These are phyloP conservation scores for Backusella westeae DNA, from an alignment of 192 early-diverging fungal species.

Conservation along the genomic window DNA sequence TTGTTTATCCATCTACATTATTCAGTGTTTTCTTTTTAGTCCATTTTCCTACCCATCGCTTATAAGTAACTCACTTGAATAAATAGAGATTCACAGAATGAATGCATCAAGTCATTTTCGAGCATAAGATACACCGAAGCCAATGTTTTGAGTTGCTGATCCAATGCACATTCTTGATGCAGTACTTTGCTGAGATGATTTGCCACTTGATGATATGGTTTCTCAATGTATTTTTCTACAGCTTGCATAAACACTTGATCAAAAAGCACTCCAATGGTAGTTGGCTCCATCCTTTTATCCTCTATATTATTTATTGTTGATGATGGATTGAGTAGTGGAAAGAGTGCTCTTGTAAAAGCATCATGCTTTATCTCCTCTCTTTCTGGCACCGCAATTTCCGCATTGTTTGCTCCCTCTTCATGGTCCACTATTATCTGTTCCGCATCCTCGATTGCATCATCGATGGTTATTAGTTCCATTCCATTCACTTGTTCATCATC, in stretches of 20 bases:
- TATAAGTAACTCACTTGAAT: conserved; percentile 4
- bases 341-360: background rate
- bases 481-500: background rate
- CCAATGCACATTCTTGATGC: conserved; percentile 21
- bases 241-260: background rate
- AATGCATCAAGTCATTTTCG: conserved; percentile 39
- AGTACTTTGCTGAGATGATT: conserved; percentile 21
- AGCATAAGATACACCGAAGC: conserved; percentile 39
- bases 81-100: conserved; percentile 35
- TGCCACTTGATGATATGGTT: conserved; percentile 28
- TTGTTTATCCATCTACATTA: conserved; percentile 35
- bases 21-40: background rate
- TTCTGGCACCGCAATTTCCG: background rate
- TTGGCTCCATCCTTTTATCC: background rate
- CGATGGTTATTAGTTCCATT: background rate
- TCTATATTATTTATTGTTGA: background rate
- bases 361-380: background rate
- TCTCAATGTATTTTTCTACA: conserved; percentile 30
- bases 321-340: background rate
- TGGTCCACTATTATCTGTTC: background rate
- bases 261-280: background rate
- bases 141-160: conserved; percentile 27
- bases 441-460: background rate
- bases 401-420: background rate
- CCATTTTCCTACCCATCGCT: background rate